Evolutionary conservation across 2,329 filamentous ascomycete genomes (phyloP), one percentile per base, ranked within the genome.

Genomic region (Penicillium sp.): DNA sequence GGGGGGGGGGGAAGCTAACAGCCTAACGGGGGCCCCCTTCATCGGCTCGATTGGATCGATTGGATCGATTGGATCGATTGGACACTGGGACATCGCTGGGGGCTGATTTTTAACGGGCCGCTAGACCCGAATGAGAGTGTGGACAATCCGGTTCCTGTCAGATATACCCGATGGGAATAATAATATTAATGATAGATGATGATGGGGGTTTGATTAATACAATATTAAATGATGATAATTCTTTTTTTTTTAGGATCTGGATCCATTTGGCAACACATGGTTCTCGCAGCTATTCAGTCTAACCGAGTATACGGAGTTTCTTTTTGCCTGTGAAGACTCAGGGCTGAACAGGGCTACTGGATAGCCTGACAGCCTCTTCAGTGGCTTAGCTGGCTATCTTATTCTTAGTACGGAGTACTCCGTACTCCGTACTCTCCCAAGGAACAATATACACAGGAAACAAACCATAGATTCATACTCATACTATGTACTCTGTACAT

Each of bases 111-210:
- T 28, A 49, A 49, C 45, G 28, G 47, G 17, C 49, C n/a, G 8
- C 49, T 51, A 51, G 49, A 51, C 49, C 30, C 13, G 17, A 51
- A 35, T 7, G 17, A 15, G 49, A 22, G n/a, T 6, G 17, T 30
- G 49, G n/a, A 51, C 49, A 13, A 35, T 51, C 30, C 49, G 28
- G 49, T 51, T 51, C 49, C 49, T 24, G 49, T 51, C 49, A 51
- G 49, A 35, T 33, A 35, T 19, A 33, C 49, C 49, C 45, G 45
- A 33, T 12, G 30, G 12, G 30, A 33, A n/a, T n/a, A n/a, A n/a
- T n/a, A n/a, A n/a, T n/a, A n/a, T n/a, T n/a, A n/a, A 33, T 33
- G 30, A 49, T 49, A 13, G 45, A 49, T 49, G 45, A 49, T 49
- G 24, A 10, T 30, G 30, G 30, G 30, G 30, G 30, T 33, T 49